phyloP scores from a whole-genome alignment of 495 filamentous ascomycete species.

The Penicillium coffeae region DNA sequence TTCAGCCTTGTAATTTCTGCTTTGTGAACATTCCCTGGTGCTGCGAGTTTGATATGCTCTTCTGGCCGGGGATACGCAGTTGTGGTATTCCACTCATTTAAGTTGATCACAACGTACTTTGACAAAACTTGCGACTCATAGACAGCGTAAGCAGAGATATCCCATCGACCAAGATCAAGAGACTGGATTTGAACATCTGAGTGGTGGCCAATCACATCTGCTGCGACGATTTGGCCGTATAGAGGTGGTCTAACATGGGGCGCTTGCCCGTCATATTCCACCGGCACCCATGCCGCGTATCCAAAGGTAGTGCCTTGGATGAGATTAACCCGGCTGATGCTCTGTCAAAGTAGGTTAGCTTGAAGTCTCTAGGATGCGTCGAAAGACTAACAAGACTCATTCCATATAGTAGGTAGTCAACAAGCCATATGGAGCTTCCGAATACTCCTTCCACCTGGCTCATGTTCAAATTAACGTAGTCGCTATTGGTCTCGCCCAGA shows the following conservation, averaged over 20 bases:
- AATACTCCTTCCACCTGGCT: constrained; percentile 15
- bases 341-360: background rate
- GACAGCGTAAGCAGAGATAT: constrained; percentile 12
- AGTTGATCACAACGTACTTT: constrained; percentile 15
- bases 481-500: constrained; percentile 17
- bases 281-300: constrained; percentile 12
- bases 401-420: constrained; percentile 14
- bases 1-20: constrained; percentile 9
- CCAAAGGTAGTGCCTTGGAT: constrained; percentile 20
- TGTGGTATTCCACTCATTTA: constrained; percentile 17
- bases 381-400: constrained; percentile 9
- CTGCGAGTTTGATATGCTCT: constrained; percentile 1
- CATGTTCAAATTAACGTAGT: constrained; percentile 17
- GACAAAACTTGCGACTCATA: constrained; percentile 11
- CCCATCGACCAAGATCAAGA: constrained; percentile 4
- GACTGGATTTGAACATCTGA: constrained; percentile 7
- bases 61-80: constrained; percentile 11
- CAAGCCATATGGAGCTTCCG: constrained; percentile 16
- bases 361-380: background rate
- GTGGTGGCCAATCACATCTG: constrained; percentile 13
- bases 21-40: background rate
- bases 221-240: constrained; percentile 13
- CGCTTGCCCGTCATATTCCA: constrained; percentile 5
- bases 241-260: constrained; percentile 10
- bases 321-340: constrained; percentile 16